Evolutionary conservation across 2,329 filamentous ascomycete genomes (phyloP).

Genomic region (Emergomyces orientalis): DNA sequence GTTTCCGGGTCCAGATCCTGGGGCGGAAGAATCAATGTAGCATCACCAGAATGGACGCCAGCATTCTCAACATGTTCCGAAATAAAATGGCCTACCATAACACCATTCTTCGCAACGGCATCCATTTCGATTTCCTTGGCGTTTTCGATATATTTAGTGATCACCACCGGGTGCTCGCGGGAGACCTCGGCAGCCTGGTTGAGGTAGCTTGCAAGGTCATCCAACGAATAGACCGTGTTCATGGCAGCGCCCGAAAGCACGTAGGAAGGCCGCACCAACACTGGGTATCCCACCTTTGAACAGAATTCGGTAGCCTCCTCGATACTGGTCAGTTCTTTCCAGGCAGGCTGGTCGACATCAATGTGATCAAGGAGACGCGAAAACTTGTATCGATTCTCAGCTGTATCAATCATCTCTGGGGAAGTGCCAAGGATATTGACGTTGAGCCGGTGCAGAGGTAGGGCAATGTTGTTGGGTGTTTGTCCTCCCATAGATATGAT

Average conservation of each 20-base stretch:
- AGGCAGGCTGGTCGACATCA: slow-evolving; percentile 88
- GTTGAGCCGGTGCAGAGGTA: slow-evolving; percentile 77
- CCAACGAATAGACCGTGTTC: slow-evolving; percentile 97
- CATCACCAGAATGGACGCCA: slow-evolving; percentile 95
- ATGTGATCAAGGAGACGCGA: slow-evolving; percentile 95
- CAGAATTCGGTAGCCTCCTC: slow-evolving; percentile 85
- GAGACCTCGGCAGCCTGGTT: slow-evolving; percentile 89
- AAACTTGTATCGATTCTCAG: slow-evolving; percentile 98
- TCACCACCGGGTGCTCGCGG: slow-evolving; percentile 90
- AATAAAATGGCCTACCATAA: slow-evolving; percentile 89
- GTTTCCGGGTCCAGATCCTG: slow-evolving; percentile 88
- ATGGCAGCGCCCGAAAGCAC: slow-evolving; percentile 95
- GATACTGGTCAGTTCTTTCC: slow-evolving; percentile 95
- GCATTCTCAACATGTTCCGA: slow-evolving; percentile 99
- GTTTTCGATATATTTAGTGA: slow-evolving; percentile 98
- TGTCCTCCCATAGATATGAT: slow-evolving; percentile 95
- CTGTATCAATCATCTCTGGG: slow-evolving; percentile 96
- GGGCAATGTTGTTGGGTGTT: slow-evolving; percentile 93
- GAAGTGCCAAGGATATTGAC: slow-evolving; percentile 92
- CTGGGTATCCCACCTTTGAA: slow-evolving; percentile 79
- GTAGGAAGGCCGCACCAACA: slow-evolving; percentile 90
- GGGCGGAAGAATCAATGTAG: slow-evolving; percentile 86
- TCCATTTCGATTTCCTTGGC: slow-evolving; percentile 99
- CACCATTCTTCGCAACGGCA: slow-evolving; percentile 82
- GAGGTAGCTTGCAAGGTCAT: slow-evolving; percentile 80